Percentiles rank a stretch among this genome's conserved stretches.
Conservation (phyloP, 345 rosid genomes). For the Chamaenerion angustifolium region DNA sequence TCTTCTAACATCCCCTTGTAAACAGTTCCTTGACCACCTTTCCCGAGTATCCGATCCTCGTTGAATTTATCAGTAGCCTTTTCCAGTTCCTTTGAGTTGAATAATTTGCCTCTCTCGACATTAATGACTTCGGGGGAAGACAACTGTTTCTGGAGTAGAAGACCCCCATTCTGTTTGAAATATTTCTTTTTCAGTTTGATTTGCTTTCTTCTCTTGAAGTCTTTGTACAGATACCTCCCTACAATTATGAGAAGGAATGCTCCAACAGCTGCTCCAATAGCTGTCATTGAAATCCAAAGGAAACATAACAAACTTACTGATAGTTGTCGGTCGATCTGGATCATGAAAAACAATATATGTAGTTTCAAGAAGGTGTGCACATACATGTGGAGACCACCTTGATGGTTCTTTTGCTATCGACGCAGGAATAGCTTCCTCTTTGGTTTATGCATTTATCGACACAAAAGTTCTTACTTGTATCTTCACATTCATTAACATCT, state of each 20-base stretch:
- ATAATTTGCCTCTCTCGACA: background rate
- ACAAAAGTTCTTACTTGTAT: too few relatives aligned
- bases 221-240: background rate
- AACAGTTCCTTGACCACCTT: slow-evolving; percentile 1
- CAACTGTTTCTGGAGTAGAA: background rate
- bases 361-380: too few relatives aligned
- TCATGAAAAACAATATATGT: too few relatives aligned
- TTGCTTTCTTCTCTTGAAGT: background rate
- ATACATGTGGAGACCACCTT: background rate
- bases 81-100: background rate
- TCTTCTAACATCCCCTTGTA: slow-evolving; percentile 1
- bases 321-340: too few relatives aligned
- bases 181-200: background rate
- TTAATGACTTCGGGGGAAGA: background rate
- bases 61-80: slow-evolving; percentile 2
- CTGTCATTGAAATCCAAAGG: too few relatives aligned
- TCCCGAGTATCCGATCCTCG: background rate
- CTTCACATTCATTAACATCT: too few relatives aligned
- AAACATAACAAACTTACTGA: too few relatives aligned
- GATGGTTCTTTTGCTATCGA: too few relatives aligned
- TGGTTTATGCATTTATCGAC: too few relatives aligned
- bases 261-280: background rate
- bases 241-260: background rate
- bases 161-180: background rate
- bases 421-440: too few relatives aligned